Conservation (phyloP, 2,329 filamentous ascomycete genomes). For the Waltergamsia citrina region DNA sequence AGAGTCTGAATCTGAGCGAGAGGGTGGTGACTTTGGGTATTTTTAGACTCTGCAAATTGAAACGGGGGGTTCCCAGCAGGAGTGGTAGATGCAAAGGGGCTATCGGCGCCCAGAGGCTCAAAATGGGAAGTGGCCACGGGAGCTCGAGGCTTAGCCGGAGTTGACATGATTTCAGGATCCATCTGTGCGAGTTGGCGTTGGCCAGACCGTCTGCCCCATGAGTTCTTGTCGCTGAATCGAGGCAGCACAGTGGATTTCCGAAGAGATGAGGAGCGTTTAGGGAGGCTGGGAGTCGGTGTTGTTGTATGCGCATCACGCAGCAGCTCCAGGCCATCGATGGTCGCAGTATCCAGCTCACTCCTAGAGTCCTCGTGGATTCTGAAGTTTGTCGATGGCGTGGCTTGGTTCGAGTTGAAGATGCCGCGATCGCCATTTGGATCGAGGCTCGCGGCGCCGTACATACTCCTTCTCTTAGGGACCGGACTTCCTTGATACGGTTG, state of each 20-base stretch:
- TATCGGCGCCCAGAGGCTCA: constrained; percentile 54
- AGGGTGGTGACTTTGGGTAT: constrained; percentile 42
- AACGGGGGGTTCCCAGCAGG: constrained; percentile 35
- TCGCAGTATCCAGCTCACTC: constrained; percentile 44
- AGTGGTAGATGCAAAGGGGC: constrained; percentile 49
- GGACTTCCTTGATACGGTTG: constrained; percentile 72
- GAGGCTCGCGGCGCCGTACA: constrained; percentile 64
- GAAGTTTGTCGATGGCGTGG: constrained; percentile 29
- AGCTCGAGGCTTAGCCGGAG: constrained; percentile 53
- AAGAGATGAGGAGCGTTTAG: constrained; percentile 66
- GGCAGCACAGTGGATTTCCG: constrained; percentile 84
- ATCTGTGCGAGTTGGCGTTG: constrained; percentile 45
- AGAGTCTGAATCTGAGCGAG: constrained; percentile 77
- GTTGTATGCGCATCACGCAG: constrained; percentile 16
- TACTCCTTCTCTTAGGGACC: constrained; percentile 80
- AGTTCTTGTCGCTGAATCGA: constrained; percentile 60
- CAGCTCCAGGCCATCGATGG: constrained; percentile 8
- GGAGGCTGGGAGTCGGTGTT: constrained; percentile 39
- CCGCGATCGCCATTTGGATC: constrained; percentile 51
- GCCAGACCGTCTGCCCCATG: constrained; percentile 49
- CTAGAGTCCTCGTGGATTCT: constrained; percentile 40
- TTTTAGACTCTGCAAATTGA: constrained; percentile 23
- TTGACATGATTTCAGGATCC: constrained; percentile 42
- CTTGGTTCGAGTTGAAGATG: constrained; percentile 58
- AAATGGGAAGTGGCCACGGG: constrained; percentile 75